Percentiles rank a stretch among this genome's conserved stretches.
phyloP scores from a whole-genome alignment of 2,329 filamentous ascomycete genomes.

The Aspergillus neoniger region DNA sequence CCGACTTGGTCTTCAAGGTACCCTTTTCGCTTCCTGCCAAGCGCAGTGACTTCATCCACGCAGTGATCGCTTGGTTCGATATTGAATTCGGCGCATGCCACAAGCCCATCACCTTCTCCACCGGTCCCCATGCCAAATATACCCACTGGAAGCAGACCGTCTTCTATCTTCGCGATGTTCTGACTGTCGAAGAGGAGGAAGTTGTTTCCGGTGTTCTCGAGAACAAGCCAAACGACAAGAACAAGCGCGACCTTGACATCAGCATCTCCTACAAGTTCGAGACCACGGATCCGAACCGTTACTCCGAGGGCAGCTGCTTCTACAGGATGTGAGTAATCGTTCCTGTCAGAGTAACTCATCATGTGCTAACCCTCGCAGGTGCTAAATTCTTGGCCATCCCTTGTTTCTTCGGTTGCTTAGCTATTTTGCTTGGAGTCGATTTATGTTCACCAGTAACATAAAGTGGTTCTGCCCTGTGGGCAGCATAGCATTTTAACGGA shows the following conservation, averaged over 20 bases:
- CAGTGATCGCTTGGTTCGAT: conserved; percentile 97
- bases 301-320: conserved; percentile 67
- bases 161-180: conserved; percentile 91
- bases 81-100: conserved; percentile 98
- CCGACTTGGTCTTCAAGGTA: conserved; percentile 79
- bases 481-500: conserved; percentile 36
- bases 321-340: conserved; percentile 67
- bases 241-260: conserved; percentile 93
- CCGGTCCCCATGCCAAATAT: conserved; percentile 96
- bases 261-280: conserved; percentile 79
- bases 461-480: conserved; percentile 25
- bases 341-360: not conserved
- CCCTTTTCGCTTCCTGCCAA: conserved; percentile 75
- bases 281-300: conserved; percentile 70
- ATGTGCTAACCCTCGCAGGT: conserved; percentile 34
- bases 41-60: conserved; percentile 93
- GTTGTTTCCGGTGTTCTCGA: conserved; percentile 70
- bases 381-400: conserved; percentile 25
- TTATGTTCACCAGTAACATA: conserved; percentile 22
- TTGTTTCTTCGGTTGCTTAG: conserved; percentile 16
- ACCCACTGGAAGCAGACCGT: conserved; percentile 99
- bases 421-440: conserved; percentile 20
- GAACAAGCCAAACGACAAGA: conserved; percentile 90
- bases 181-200: conserved; percentile 89
- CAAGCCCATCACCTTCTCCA: conserved; percentile 96